Percentiles rank a stretch among this genome's conserved stretches.
These are phyloP conservation scores for Geum urbanum DNA, from an alignment of 306 rosid species.

Conservation along the genomic window DNA sequence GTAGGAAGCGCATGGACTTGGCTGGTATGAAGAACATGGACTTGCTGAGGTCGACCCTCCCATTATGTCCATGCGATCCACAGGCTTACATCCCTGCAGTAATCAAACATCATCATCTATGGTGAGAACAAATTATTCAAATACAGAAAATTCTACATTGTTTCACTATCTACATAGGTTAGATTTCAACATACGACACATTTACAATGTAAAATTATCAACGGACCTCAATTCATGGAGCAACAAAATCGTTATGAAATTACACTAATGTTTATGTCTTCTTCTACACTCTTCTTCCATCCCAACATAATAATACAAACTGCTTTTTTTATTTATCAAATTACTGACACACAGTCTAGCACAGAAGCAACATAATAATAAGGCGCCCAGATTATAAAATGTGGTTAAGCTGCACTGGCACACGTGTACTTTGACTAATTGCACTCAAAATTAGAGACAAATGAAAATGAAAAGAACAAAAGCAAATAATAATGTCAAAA, in stretches of 20 bases:
- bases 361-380: not conserved
- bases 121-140: not conserved
- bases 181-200: too few species aligned
- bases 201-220: too few species aligned
- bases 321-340: not conserved
- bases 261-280: not conserved
- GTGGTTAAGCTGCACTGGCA: constrained; percentile 11
- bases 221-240: too few species aligned
- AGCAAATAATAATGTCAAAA: constrained; percentile 20
- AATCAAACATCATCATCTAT: not conserved
- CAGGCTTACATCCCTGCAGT: constrained; percentile 51
- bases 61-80: constrained; percentile 49
- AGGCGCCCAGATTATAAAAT: not conserved
- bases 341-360: not conserved
- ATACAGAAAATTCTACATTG: not conserved
- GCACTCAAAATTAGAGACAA: not conserved
- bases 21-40: constrained; percentile 51
- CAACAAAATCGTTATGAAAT: not conserved
- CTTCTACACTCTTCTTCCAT: not conserved
- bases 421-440: constrained; percentile 21
- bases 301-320: not conserved
- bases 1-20: constrained; percentile 40
- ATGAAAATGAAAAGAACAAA: not conserved
- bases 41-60: constrained; percentile 57
- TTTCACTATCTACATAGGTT: not conserved